Evolutionary conservation across 192 early-diverging fungal genomes (phyloP), one percentile per base, ranked within the genome.

Genomic region (Backusella mclennaniae): DNA sequence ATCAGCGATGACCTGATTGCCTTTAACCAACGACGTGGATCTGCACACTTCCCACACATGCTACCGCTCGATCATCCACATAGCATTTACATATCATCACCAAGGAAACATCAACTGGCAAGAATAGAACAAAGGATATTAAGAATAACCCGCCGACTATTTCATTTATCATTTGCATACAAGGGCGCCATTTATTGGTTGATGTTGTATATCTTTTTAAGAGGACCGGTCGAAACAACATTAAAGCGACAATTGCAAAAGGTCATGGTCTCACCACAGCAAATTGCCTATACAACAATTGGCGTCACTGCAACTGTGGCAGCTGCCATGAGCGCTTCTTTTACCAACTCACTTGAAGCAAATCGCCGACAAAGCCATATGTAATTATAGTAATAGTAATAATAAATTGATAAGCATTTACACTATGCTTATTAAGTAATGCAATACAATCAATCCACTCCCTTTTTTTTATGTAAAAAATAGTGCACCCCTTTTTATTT

Each of bases 181-280:
- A 74, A 82, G 46, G 80, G 80, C 5, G 73, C 80, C 0, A 63
- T 82, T 26, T 82, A 82, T 42, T 82, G 80, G 80, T 17, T 82
- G 2, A 31, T 82, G 15, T 23, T 82, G 1, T 82, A 82, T 23
- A 29, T 77, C 23, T 71, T 82, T 9, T 38, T 82, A 12, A 52
- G 80, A 53, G 80, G 80, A 4, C 76, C 76, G 7, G 67, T 82
- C 9, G 80, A 82, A 67, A 68, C 77, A 8, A 71, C 68, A 31
- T 41, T 78, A 3, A 69, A 72, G n/a, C 41, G 21, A 38, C 38
- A 66, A 17, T 59, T 79, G 29, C 73, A 68, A 21, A 73, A 69
- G 21, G 35, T 78, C 3, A 19, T 79, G 38, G 46, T 52, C 0
- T 35, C 41, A 6, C 26, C 75, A 26, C 73, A 36, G 21, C 67